A percentile compares a stretch with the other conserved stretches of the same genome.
Evolutionary conservation across 176 grass and related monocot genomes (phyloP).

Genomic region (Oropetium thomaeum): DNA sequence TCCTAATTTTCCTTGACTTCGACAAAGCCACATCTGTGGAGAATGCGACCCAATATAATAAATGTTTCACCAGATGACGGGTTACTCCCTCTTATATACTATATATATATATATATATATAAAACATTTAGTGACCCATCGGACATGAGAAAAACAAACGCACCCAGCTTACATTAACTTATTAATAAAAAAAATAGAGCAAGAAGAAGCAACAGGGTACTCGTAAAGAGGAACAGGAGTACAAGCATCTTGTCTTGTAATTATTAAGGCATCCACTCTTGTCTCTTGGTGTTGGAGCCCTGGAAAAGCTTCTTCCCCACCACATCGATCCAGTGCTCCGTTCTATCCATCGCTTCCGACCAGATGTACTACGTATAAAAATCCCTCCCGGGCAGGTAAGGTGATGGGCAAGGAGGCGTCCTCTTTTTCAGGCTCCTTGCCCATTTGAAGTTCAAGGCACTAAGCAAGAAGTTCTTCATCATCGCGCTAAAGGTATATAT

Average conservation of each 20-base stretch:
- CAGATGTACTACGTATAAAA: neutral
- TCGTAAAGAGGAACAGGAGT: slow-evolving; percentile 25
- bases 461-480: neutral
- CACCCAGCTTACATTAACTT: neutral
- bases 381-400: neutral
- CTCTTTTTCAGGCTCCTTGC: neutral
- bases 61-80: neutral
- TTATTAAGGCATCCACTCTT: slow-evolving; percentile 31
- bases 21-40: neutral
- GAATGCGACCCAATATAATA: neutral
- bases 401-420: neutral
- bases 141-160: neutral
- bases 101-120: no score
- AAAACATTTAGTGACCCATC: neutral
- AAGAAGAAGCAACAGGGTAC: neutral
- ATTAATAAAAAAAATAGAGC: neutral
- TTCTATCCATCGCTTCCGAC: neutral
- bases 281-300: slow-evolving; percentile 10
- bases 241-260: slow-evolving; percentile 36
- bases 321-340: neutral
- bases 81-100: neutral
- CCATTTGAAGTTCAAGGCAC: slow-evolving; percentile 16
- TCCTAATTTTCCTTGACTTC: neutral
- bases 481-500: slow-evolving; percentile 17
- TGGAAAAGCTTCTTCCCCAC: slow-evolving; percentile 18